Conservation (phyloP, 1,284 basidiomycete genomes). For the Schizopora paradoxa region DNA sequence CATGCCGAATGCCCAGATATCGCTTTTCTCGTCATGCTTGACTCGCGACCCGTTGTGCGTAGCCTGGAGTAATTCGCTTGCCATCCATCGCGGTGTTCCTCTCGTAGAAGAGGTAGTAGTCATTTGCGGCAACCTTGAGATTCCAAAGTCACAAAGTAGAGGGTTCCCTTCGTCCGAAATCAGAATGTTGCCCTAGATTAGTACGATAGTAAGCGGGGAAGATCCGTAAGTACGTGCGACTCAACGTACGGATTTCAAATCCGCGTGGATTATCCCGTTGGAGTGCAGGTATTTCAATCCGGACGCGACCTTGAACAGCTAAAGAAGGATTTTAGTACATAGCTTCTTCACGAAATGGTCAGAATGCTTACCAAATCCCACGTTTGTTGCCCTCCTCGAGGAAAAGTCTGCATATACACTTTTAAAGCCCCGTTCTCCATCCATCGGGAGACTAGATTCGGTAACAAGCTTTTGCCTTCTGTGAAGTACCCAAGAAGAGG, state of each 20-base stretch:
- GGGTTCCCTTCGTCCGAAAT: background rate
- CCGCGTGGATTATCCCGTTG: slow-evolving; percentile 3
- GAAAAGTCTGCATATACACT: background rate
- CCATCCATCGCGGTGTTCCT: slow-evolving; percentile 7
- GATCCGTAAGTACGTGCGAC: background rate
- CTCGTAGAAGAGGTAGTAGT: background rate
- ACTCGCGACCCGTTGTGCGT: background rate
- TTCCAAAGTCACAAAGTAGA: slow-evolving; percentile 5
- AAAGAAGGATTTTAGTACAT: background rate
- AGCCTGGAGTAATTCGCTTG: background rate
- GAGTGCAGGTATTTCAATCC: slow-evolving; percentile 7
- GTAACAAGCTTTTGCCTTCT: slow-evolving; percentile 2
- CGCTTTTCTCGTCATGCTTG: background rate
- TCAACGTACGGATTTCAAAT: slow-evolving; percentile 9
- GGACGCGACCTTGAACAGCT: slow-evolving; percentile 3
- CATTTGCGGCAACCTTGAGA: background rate
- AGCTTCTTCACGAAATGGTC: background rate
- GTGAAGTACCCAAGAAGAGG: slow-evolving; percentile 4
- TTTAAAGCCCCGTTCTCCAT: slow-evolving; percentile 5
- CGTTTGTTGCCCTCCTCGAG: background rate
- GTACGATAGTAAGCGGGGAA: background rate
- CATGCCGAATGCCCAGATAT: slow-evolving; percentile 10
- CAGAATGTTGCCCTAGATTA: slow-evolving; percentile 7
- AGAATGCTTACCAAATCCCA: background rate
- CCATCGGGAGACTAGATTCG: slow-evolving; percentile 6